These are phyloP conservation scores for Trichoderma parareesei DNA, from an alignment of 495 filamentous ascomycete genomes.

Conservation along the genomic window DNA sequence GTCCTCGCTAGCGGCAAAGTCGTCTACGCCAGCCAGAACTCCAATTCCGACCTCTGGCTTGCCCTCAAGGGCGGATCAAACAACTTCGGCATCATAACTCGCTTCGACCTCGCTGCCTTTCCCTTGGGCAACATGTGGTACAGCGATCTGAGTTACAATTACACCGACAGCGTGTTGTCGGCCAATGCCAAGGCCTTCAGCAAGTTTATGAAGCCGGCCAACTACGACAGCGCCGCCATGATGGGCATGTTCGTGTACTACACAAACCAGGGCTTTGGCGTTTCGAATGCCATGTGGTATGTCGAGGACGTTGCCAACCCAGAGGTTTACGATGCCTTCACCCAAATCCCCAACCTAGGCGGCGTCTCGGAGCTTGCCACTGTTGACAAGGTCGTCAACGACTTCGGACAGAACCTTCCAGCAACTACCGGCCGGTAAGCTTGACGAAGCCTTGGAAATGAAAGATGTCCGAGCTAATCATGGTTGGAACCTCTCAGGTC, in stretches of 20 bases:
- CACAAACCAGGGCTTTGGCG: not conserved
- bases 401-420: not conserved
- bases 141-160: constrained; percentile 3
- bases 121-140: constrained; percentile 13
- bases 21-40: constrained; percentile 36
- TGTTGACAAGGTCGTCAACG: constrained; percentile 9
- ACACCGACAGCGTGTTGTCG: not conserved
- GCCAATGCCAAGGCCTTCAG: constrained; percentile 13
- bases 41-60: constrained; percentile 40
- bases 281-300: constrained; percentile 16
- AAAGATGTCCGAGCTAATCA: not conserved
- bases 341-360: constrained; percentile 10
- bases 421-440: constrained; percentile 11
- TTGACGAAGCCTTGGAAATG: too few relatives aligned
- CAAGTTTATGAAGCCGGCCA: constrained; percentile 12
- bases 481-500: not conserved
- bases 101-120: constrained; percentile 28
- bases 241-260: constrained; percentile 11
- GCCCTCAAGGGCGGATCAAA: constrained; percentile 48
- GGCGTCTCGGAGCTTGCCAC: not conserved
- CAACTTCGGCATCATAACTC: constrained; percentile 51
- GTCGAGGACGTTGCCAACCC: constrained; percentile 19
- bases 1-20: constrained; percentile 43
- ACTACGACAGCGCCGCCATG: constrained; percentile 14
- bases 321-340: constrained; percentile 13